These are phyloP conservation scores for Clavaria fumosa DNA, from an alignment of 768 basidiomycete species.

Conservation along the genomic window DNA sequence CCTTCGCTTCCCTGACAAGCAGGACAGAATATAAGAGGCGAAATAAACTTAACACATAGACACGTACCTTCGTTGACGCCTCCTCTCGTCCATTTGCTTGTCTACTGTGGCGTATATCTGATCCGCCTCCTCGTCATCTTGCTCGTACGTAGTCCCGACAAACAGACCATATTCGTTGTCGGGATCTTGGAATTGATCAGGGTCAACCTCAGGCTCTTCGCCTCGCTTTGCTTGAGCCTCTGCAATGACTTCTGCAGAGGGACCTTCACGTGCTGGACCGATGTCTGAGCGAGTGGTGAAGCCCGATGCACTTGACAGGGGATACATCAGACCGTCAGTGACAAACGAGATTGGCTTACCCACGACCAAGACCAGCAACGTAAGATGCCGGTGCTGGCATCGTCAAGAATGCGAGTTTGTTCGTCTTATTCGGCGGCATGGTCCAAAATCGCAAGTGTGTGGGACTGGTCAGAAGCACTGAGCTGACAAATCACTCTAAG, in stretches of 20 bases:
- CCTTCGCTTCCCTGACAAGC: conserved; percentile 50
- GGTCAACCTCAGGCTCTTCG: conserved; percentile 78
- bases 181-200: conserved; percentile 90
- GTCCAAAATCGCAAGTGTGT: too few relatives aligned
- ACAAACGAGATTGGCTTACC: conserved; percentile 32
- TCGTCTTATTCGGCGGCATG: conserved; percentile 38
- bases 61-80: conserved; percentile 64
- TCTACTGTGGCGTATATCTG: conserved; percentile 90
- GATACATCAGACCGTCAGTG: conserved; percentile 5
- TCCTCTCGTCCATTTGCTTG: conserved; percentile 73
- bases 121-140: conserved; percentile 96
- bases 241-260: conserved; percentile 80
- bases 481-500: too few relatives aligned
- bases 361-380: conserved; percentile 96
- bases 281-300: conserved; percentile 99
- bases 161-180: conserved; percentile 96
- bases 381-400: conserved; percentile 95
- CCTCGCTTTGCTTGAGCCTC: conserved; percentile 79
- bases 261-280: conserved; percentile 91
- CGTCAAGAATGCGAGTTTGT: conserved; percentile 76
- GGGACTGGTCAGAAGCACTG: too few relatives aligned
- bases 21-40: conserved; percentile 10
- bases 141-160: conserved; percentile 89
- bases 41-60: conserved; percentile 30
- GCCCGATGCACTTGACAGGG: conserved; percentile 61